Conservation (phyloP, 2,329 filamentous ascomycete species). For the Exophiala lecanii-corni region DNA sequence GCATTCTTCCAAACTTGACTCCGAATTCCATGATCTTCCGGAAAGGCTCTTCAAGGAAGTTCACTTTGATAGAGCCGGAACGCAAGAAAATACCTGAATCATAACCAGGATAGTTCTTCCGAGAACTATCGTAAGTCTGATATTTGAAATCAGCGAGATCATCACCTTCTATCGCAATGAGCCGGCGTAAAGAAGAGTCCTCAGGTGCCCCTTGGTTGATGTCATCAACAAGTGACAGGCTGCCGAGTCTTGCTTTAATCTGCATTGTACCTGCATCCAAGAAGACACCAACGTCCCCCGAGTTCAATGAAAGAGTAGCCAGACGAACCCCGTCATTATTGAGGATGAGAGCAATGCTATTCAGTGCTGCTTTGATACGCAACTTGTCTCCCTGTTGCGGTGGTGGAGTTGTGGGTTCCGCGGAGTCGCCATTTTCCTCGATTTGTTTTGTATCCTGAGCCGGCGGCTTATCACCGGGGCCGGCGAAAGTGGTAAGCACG, state of each 20-base stretch:
- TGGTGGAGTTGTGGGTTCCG: conserved; percentile 30
- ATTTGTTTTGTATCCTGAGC: conserved; percentile 29
- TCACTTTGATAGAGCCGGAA: conserved; percentile 92
- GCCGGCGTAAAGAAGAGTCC: conserved; percentile 72
- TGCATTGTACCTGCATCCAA: conserved; percentile 81
- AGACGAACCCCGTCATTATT: conserved; percentile 97
- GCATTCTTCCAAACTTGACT: conserved; percentile 99
- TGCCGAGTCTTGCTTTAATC: conserved; percentile 78
- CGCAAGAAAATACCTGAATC: conserved; percentile 87
- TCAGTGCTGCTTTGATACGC: conserved; percentile 86
- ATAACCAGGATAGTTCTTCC: conserved; percentile 82
- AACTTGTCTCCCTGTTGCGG: conserved; percentile 60
- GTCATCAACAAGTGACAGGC: conserved; percentile 85
- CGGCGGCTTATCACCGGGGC: conserved; percentile 41
- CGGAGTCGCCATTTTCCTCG: conserved; percentile 37
- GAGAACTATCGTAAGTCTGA: conserved; percentile 80
- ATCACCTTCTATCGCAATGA: conserved; percentile 92
- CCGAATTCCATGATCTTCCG: conserved; percentile 96
- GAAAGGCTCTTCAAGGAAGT: conserved; percentile 95
- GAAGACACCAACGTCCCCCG: conserved; percentile 87
- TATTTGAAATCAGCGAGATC: conserved; percentile 97
- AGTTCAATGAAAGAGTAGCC: conserved; percentile 86
- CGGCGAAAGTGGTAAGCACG: conserved; percentile 84
- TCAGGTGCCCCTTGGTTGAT: conserved; percentile 84
- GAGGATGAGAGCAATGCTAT: conserved; percentile 87